Base-by-base conservation (phyloP, 257 asterid genomes). In the Nicotiana tabacum region DNA sequence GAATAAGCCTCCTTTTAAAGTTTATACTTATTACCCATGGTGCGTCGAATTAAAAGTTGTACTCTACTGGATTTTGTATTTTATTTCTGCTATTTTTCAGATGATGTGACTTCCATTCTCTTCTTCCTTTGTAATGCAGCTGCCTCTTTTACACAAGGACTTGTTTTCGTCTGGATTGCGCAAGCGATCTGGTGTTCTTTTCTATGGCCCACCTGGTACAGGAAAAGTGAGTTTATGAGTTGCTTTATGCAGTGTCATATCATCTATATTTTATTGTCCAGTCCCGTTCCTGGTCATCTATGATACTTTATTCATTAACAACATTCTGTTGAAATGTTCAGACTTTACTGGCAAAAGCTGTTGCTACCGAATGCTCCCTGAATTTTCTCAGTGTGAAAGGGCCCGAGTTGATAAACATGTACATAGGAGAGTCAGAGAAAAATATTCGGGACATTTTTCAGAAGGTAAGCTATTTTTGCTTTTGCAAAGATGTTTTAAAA, bases 131-230 rank as follows among this genome's bases (percentile, higher is more conserved):
- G 74, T 76, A 67, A 62, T 86, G 85, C 93, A 93, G 98, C 96
- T 96, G 83, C 99, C 98, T 85, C 98, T 96, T 82, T 77, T 96
- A 87, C 99, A 96, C 85, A 96, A 96, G 87, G 98, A 96, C 83
- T 87, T 96, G 87, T 96, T 96, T 87, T 94, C 99, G 32, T 96
- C 99, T 86, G 98, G 99, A 77, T 88, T 96, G 88, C 97, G 98
- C 87, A 96, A 94, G 83, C 89, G 99, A 85, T 94, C 99, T 70
- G 98, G 98, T 70, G 98, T 96, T 89, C 99, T 96, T 92, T 95
- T 96, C 78, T 96, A 94, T 86, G 98, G 98, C 65, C 99, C 99
- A 81, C 99, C 99, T 16, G 99, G 99, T 61, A 96, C 98, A 48
- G 98, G 99, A 84, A 96, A 96, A 90, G 99, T 94, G 89, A 89